Evolutionary conservation across 2,329 filamentous ascomycete species (phyloP), one percentile per base, ranked within the genome.

Genomic region (Cryphonectria carpinicola): DNA sequence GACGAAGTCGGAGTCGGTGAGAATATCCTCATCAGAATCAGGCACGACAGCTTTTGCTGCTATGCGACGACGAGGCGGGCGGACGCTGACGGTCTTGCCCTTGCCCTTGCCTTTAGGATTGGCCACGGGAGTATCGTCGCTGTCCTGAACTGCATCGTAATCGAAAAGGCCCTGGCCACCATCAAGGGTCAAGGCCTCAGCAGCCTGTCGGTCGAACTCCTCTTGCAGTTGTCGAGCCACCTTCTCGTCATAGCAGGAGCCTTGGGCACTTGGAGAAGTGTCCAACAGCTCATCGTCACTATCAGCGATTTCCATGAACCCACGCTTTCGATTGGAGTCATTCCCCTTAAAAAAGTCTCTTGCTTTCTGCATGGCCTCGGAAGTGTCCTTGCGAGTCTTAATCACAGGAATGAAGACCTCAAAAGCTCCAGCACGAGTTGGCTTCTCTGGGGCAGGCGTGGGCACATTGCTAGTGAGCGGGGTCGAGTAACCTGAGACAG

Each of bases 211-310:
- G 28, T 72, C 54, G 19, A 72, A 62, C 74, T 89, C 83, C 41
- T 86, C 81, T 75, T 92, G 89, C 66, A 92, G 80, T 58, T 81
- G 80, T 61, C 83, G 80, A 46, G 90, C 90, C 54, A 92, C 78
- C 62, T 85, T 82, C 17, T 84, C 87, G 77, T 88, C 86, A 2
- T 81, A 80, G 65, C 82, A 80, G 35, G 89, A 89, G 54, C 92
- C 78, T 61, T 84, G 82, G 7, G 84, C 86, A 77, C 87, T 84
- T 1, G 77, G 74, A 7, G 78, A 78, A 32, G 72, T 73, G 22
- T 82, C 80, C 0, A 81, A 80, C 2, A 82, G 78, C n/a, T 82
- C 79, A 1, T 80, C 80, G 13, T 84, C 79, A 65, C 79, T 77
- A 72, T 86, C 79, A n/a, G 81, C 82, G 67, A 84, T 80, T n/a